These are phyloP conservation scores for Trichoderma pleuroti DNA, from an alignment of 2,329 filamentous ascomycete genomes.

Conservation along the genomic window DNA sequence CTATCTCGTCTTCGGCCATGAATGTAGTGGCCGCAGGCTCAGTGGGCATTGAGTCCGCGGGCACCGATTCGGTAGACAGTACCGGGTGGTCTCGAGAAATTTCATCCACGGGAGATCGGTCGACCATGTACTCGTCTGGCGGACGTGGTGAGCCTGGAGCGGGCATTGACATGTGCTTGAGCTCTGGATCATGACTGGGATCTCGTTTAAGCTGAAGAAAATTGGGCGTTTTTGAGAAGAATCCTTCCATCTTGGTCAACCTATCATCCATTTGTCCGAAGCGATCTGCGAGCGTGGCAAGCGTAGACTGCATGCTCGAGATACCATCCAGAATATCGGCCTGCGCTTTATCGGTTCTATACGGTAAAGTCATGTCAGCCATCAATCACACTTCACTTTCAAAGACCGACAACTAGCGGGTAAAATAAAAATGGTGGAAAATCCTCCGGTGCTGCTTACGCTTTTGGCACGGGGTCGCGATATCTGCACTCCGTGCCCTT, in stretches of 20 bases:
- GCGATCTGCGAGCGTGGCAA: slow-evolving; percentile 36
- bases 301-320: slow-evolving; percentile 37
- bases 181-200: slow-evolving; percentile 30
- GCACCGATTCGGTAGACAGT: slow-evolving; percentile 25
- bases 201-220: slow-evolving; percentile 16
- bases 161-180: slow-evolving; percentile 26
- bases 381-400: background rate
- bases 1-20: slow-evolving; percentile 46
- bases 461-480: slow-evolving; percentile 84
- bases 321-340: slow-evolving; percentile 59
- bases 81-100: slow-evolving; percentile 28
- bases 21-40: slow-evolving; percentile 29
- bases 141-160: slow-evolving; percentile 24
- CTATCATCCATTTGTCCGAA: slow-evolving; percentile 39
- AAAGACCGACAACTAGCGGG: background rate
- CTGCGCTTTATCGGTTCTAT: slow-evolving; percentile 57
- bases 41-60: slow-evolving; percentile 8
- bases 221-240: slow-evolving; percentile 25
- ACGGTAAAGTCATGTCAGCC: background rate
- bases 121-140: slow-evolving; percentile 13
- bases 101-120: slow-evolving; percentile 24
- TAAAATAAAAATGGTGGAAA: background rate
- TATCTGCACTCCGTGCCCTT: slow-evolving; percentile 83
- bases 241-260: slow-evolving; percentile 35
- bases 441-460: slow-evolving; percentile 54